These are phyloP conservation scores for Berkeleyomyces basicola DNA, from an alignment of 2,329 filamentous ascomycete genomes.

Conservation along the genomic window DNA sequence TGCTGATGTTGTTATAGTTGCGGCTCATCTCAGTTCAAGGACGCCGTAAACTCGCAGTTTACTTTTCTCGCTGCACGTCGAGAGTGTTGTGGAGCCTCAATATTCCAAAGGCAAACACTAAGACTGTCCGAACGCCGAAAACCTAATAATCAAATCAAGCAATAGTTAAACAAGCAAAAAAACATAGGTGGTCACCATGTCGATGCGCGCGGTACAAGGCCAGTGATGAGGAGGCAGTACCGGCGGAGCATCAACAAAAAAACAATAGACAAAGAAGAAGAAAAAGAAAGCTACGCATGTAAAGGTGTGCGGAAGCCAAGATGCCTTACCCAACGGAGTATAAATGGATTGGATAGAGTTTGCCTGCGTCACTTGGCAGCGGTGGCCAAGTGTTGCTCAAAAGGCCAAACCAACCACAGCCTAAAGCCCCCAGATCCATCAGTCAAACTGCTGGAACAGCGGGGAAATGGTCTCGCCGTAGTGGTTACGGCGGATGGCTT, in stretches of 20 bases:
- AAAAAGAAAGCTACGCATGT: background rate
- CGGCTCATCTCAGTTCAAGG: too few relatives aligned
- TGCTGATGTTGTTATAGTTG: background rate
- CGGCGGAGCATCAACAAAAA: background rate
- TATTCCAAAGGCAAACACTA: slow-evolving; percentile 2
- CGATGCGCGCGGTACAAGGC: background rate
- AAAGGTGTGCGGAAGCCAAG: background rate
- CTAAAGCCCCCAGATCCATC: slow-evolving; percentile 15
- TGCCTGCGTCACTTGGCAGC: background rate
- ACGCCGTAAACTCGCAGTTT: too few relatives aligned
- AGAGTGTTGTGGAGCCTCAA: background rate
- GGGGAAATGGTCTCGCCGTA: slow-evolving; percentile 72
- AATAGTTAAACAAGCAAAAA: background rate
- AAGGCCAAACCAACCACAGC: background rate
- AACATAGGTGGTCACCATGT: background rate
- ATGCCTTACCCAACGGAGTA: slow-evolving; percentile 7
- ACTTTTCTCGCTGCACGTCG: too few relatives aligned
- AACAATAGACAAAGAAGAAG: background rate
- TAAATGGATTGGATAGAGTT: background rate
- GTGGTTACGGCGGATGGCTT: slow-evolving; percentile 90
- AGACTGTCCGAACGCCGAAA: background rate
- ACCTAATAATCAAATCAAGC: background rate
- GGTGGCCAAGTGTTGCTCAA: background rate
- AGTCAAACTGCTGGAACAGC: slow-evolving; percentile 53
- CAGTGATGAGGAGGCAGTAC: background rate